Evolutionary conservation across 257 asterid species (phyloP).

Genomic region (Gentiana straminea): DNA sequence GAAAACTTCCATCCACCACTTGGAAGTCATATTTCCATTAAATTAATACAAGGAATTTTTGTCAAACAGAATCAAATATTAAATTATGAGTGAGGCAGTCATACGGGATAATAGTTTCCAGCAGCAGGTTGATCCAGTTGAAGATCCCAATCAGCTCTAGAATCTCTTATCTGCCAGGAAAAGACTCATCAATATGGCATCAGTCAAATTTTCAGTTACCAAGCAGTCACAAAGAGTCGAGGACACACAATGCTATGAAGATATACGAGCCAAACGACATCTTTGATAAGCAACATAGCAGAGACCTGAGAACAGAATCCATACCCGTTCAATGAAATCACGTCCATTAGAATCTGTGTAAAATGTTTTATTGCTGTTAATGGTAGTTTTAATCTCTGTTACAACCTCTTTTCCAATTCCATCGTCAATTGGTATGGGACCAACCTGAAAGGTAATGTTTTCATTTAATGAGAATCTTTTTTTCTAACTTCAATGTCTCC

Average conservation of each 20-base stretch:
- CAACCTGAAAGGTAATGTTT: conserved; percentile 11
- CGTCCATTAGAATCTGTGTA: conserved; percentile 84
- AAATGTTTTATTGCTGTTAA: conserved; percentile 57
- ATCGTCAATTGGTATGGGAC: conserved; percentile 21
- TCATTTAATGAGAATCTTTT: not conserved
- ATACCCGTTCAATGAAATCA: conserved; percentile 74
- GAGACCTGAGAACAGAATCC: not conserved
- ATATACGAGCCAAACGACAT: not conserved
- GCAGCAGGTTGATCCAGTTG: conserved; percentile 60
- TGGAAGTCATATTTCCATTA: too few species aligned
- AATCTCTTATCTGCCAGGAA: conserved; percentile 43
- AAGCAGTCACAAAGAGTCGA: conserved; percentile 7
- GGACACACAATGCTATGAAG: conserved; percentile 1
- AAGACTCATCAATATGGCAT: conserved; percentile 6
- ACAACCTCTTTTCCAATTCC: conserved; percentile 54
- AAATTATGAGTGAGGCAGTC: conserved; percentile 9
- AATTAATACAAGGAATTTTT: not conserved
- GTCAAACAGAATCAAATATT: not conserved
- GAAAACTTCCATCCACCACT: too few species aligned
- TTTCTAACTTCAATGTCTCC: not conserved
- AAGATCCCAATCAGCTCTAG: conserved; percentile 69
- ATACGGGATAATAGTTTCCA: conserved; percentile 77
- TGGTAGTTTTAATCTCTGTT: conserved; percentile 46
- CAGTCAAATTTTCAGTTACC: not conserved
- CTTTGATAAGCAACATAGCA: not conserved